phyloP scores from a whole-genome alignment of 2,329 filamentous ascomycete species.

The Fusarium verticillioides region DNA sequence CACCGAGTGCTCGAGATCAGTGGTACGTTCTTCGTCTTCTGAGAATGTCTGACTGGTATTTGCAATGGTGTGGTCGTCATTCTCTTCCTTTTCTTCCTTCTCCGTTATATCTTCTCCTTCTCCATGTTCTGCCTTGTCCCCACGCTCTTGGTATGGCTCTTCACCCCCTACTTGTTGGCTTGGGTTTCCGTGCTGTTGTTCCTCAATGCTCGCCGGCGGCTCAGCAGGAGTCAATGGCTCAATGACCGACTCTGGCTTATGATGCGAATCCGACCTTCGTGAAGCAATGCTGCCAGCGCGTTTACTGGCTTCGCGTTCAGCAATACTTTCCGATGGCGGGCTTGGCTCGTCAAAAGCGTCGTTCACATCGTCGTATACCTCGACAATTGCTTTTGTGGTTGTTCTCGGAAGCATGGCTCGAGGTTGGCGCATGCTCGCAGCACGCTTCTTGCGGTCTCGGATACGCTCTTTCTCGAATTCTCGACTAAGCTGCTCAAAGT shows the following conservation, averaged over 20 bases:
- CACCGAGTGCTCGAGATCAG: conserved; percentile 77
- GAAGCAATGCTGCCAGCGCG: conserved; percentile 38
- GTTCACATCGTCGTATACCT: conserved; percentile 93
- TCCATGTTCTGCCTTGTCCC: conserved; percentile 25
- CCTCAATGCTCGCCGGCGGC: conserved; percentile 35
- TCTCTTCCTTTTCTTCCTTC: conserved; percentile 44
- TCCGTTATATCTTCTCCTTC: conserved; percentile 41
- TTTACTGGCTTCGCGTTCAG: conserved; percentile 49
- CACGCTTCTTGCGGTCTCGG: conserved; percentile 83
- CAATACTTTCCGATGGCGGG: conserved; percentile 57
- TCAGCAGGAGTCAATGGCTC: conserved; percentile 43
- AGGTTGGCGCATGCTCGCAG: conserved; percentile 77
- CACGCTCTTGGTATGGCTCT: conserved; percentile 43
- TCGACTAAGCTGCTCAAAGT: conserved; percentile 95
- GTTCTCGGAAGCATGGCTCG: conserved; percentile 86
- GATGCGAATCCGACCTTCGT: conserved; percentile 45
- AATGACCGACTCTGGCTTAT: conserved; percentile 28
- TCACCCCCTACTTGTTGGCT: conserved; percentile 43
- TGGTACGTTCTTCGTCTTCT: conserved; percentile 74
- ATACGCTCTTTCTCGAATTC: conserved; percentile 97
- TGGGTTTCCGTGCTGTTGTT: conserved; percentile 38
- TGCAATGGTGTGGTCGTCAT: conserved; percentile 44
- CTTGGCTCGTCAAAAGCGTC: conserved; percentile 89
- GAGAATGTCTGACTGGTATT: conserved; percentile 66
- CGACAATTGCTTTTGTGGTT: conserved; percentile 93